A percentile compares a stretch with the other conserved stretches of the same genome.
These are phyloP conservation scores for Aegle marmelos DNA, from an alignment of 345 rosid genomes.

Conservation along the genomic window DNA sequence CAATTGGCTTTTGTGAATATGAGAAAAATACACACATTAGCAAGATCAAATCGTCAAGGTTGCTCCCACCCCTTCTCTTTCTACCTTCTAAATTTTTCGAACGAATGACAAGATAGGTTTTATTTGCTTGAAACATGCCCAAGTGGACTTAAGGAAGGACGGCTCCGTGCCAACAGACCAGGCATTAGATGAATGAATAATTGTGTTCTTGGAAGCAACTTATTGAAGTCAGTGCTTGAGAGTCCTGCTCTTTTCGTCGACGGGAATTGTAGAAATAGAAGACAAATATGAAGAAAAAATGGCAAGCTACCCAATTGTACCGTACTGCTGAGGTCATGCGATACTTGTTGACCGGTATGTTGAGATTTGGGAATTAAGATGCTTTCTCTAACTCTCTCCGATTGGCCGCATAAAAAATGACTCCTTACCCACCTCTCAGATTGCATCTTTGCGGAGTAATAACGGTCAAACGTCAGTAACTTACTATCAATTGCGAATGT, in stretches of 20 bases:
- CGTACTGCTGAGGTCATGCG: neutral
- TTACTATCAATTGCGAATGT: neutral
- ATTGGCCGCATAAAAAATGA: slow-evolving; percentile 20
- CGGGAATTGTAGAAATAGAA: neutral
- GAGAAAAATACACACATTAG: too few relatives aligned
- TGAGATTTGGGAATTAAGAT: too few relatives aligned
- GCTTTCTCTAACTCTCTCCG: neutral
- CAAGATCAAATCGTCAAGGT: too few relatives aligned
- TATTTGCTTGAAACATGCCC: too few relatives aligned
- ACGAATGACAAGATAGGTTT: too few relatives aligned
- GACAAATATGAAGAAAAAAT: neutral
- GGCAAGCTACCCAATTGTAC: neutral
- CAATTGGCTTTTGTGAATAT: too few relatives aligned
- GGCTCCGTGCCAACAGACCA: neutral
- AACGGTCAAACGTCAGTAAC: neutral
- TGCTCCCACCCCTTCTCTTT: too few relatives aligned
- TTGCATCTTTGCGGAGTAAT: slow-evolving; percentile 3
- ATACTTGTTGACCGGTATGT: neutral
- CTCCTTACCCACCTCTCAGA: slow-evolving; percentile 18
- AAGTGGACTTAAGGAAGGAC: neutral
- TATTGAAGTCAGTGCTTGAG: neutral
- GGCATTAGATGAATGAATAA: neutral
- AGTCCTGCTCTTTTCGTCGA: neutral
- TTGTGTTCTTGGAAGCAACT: slow-evolving; percentile 7
- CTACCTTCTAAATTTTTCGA: too few relatives aligned